Evolutionary conservation across 208 protist genomes (phyloP), one percentile per base, ranked within the genome.

Genomic region (Kentomonas sorsogonicus): DNA sequence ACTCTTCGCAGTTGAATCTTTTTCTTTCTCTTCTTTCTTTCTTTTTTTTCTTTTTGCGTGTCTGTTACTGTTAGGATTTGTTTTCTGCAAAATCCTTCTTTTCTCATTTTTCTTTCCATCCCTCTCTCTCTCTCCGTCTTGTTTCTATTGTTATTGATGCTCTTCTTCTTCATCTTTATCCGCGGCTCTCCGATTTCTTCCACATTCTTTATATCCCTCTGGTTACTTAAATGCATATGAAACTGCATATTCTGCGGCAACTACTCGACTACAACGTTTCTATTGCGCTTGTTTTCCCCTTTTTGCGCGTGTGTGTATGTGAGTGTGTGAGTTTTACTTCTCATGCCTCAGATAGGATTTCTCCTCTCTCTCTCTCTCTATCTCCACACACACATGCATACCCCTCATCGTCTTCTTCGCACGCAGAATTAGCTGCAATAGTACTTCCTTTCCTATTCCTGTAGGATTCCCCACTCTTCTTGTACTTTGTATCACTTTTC

Each of bases 11-110:
- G 7, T 36, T 15, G 33, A 36, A 36, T 36, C 5, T 53, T 39
- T 62, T 48, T 60, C 26, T 20, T 26, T 47, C 38, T 69, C 27
- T 52, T 40, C 22, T 11, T 30, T 33, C 22, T 61, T 40, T 31
- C 38, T 39, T 67, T 66, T 53, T 30, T 30, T 5, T 27, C 18
- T 59, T 44, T 55, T 53, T 51, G n/a, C 58, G 22, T 15, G 16
- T 11, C 15, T 50, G 23, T 43, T 36, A 15, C 9, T 36, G 38
- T 30, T 9, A 45, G 6, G 15, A 15, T 40, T 53, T n/a, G n/a
- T n/a, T n/a, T n/a, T n/a, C n/a, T n/a, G n/a, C n/a, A n/a, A n/a
- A n/a, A n/a, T 38, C 27, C 16, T 20, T 4, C 30, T 60, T 52
- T 22, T 13, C 30, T 16, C 15, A 5, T 26, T 60, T 15, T 38